phyloP scores from a whole-genome alignment of 2,329 filamentous ascomycete species.

The Hypoxylon sp. region DNA sequence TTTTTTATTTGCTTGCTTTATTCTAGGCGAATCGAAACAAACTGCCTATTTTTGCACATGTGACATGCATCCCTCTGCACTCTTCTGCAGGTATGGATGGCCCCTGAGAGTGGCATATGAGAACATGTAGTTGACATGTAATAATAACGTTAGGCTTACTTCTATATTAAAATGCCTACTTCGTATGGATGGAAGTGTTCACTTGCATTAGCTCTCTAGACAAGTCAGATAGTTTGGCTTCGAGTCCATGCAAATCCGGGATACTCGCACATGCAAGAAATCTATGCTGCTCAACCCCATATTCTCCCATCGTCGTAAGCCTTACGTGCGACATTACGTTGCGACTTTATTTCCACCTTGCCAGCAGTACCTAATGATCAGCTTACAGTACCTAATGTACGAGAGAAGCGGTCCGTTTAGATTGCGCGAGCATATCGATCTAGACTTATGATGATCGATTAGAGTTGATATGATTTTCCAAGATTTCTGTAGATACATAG shows the following conservation, averaged over 20 bases:
- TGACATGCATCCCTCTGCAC: no score
- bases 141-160: slow-evolving; percentile 19
- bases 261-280: slow-evolving; percentile 28
- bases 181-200: no score
- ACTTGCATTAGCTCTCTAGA: no score
- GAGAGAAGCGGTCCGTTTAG: not conserved
- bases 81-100: no score
- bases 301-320: slow-evolving; percentile 26
- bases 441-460: slow-evolving; percentile 10
- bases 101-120: not conserved
- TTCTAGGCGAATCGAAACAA: not conserved
- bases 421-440: slow-evolving; percentile 13
- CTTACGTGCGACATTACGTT: slow-evolving; percentile 27
- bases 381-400: not conserved
- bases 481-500: slow-evolving; percentile 18
- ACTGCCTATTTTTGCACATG: no score
- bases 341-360: slow-evolving; percentile 11
- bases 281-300: slow-evolving; percentile 26
- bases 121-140: no score
- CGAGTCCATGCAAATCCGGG: slow-evolving; percentile 18
- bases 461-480: slow-evolving; percentile 2
- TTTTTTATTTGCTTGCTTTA: slow-evolving; percentile 30
- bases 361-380: no score
- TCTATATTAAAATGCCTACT: no score
- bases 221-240: no score